Evolutionary conservation across 2,329 filamentous ascomycete species (phyloP).

Genomic region (Colletotrichum sp.): DNA sequence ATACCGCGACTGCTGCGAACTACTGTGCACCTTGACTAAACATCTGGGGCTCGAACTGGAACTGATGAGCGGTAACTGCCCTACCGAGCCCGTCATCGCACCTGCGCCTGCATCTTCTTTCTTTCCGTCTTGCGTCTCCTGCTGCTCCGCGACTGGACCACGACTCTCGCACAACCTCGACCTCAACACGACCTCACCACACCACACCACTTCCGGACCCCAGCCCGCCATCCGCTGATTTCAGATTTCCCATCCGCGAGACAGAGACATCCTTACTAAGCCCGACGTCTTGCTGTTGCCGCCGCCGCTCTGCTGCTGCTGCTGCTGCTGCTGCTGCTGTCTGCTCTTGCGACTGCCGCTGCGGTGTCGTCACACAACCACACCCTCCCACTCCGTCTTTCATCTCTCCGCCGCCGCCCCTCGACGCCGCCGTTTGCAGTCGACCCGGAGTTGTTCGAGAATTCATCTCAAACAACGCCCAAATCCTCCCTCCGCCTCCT

Average conservation of each 20-base stretch:
- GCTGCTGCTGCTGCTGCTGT: neutral
- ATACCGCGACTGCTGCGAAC: neutral
- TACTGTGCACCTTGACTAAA: neutral
- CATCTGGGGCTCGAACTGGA: neutral
- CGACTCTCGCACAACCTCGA: neutral
- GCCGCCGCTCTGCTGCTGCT: neutral
- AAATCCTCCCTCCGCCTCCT: neutral
- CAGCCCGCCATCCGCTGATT: neutral
- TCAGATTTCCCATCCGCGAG: neutral
- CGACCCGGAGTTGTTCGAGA: conserved; percentile 6
- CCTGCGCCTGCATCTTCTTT: neutral
- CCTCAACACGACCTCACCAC: neutral
- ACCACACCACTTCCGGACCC: conserved; percentile 13
- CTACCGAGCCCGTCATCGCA: neutral
- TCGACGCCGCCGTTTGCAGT: conserved; percentile 17
- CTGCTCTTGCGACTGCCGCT: neutral
- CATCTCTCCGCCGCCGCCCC: neutral
- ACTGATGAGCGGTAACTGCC: neutral
- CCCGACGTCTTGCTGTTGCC: neutral
- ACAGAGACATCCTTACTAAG: conserved; percentile 5
- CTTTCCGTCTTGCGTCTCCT: neutral
- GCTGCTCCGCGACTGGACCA: neutral
- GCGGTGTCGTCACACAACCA: neutral
- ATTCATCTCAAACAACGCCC: neutral
- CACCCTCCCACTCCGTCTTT: neutral